Conservation (phyloP, 139 green algal genomes). For the Chlamydomonas eustigma region DNA sequence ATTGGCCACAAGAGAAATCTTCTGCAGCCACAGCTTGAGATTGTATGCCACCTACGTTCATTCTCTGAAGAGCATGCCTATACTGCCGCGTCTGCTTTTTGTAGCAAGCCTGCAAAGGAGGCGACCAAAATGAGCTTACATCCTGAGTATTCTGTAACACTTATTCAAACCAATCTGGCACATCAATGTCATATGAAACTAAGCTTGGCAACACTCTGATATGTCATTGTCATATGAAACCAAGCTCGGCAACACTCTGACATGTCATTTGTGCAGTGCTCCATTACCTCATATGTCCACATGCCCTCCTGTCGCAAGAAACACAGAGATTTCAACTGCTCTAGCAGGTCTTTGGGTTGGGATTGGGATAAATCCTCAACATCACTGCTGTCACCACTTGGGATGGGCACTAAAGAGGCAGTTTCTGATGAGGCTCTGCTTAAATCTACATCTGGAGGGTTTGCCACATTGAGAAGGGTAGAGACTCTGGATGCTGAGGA, state of each 20-base stretch:
- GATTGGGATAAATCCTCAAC: background rate
- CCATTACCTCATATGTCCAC: slow-evolving; percentile 86
- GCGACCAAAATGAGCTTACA: background rate
- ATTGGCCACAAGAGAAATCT: slow-evolving; percentile 55
- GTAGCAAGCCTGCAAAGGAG: slow-evolving; percentile 58
- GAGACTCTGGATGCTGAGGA: too few species aligned
- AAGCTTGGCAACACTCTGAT: too few species aligned
- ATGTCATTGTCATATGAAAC: too few species aligned
- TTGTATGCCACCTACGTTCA: background rate
- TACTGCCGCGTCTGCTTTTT: slow-evolving; percentile 72
- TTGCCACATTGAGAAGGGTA: too few species aligned
- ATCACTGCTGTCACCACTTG: background rate
- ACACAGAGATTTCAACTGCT: slow-evolving; percentile 24
- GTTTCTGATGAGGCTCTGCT: too few species aligned
- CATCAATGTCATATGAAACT: background rate
- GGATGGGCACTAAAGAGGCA: too few species aligned
- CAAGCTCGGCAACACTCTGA: too few species aligned
- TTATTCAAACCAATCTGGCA: background rate
- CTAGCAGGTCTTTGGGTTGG: slow-evolving; percentile 20
- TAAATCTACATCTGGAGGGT: too few species aligned
- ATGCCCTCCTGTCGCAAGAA: slow-evolving; percentile 73
- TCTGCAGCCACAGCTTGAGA: slow-evolving; percentile 18
- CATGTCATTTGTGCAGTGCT: too few species aligned
- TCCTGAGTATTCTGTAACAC: background rate
- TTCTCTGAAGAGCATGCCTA: slow-evolving; percentile 39